Evolutionary conservation across 2,329 filamentous ascomycete species (phyloP).

Genomic region (Xylariaceae sp.): DNA sequence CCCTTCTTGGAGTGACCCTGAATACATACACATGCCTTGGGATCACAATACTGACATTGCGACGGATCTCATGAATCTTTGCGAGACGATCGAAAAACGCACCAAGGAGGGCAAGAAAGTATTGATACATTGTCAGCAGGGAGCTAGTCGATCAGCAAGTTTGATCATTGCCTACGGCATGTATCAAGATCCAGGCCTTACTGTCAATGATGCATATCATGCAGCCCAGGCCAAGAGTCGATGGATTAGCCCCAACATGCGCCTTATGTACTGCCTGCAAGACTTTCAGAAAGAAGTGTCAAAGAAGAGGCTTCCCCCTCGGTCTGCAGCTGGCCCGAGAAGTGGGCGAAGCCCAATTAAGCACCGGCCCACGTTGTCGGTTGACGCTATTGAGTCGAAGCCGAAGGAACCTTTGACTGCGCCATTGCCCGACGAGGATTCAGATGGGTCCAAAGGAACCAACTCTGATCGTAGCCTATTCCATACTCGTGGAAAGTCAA

Average conservation of each 20-base stretch:
- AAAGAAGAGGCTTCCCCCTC: slow-evolving; percentile 45
- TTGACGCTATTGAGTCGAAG: slow-evolving; percentile 52
- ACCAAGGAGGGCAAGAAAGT: slow-evolving; percentile 74
- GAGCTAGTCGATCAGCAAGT: slow-evolving; percentile 80
- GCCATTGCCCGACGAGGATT: slow-evolving; percentile 55
- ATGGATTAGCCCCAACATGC: slow-evolving; percentile 93
- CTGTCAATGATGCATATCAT: slow-evolving; percentile 80
- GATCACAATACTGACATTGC: slow-evolving; percentile 87
- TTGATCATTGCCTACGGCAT: slow-evolving; percentile 83
- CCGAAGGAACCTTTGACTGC: slow-evolving; percentile 60
- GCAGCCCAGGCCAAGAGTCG: slow-evolving; percentile 75
- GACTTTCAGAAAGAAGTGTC: slow-evolving; percentile 69
- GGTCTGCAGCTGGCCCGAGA: slow-evolving; percentile 48
- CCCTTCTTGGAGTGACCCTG: slow-evolving; percentile 52
- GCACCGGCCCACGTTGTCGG: slow-evolving; percentile 60
- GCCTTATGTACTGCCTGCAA: slow-evolving; percentile 83
- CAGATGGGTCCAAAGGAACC: slow-evolving; percentile 39
- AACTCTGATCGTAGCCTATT: slow-evolving; percentile 44
- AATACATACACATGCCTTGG: slow-evolving; percentile 86
- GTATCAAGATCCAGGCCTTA: slow-evolving; percentile 72
- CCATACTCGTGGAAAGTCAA: slow-evolving; percentile 53
- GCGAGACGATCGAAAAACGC: slow-evolving; percentile 71
- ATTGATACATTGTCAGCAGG: slow-evolving; percentile 81
- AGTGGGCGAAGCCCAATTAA: slow-evolving; percentile 56
- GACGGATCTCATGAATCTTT: slow-evolving; percentile 70